Conservation (phyloP, 2,329 filamentous ascomycete genomes). For the Arthrinium puccinioides region DNA sequence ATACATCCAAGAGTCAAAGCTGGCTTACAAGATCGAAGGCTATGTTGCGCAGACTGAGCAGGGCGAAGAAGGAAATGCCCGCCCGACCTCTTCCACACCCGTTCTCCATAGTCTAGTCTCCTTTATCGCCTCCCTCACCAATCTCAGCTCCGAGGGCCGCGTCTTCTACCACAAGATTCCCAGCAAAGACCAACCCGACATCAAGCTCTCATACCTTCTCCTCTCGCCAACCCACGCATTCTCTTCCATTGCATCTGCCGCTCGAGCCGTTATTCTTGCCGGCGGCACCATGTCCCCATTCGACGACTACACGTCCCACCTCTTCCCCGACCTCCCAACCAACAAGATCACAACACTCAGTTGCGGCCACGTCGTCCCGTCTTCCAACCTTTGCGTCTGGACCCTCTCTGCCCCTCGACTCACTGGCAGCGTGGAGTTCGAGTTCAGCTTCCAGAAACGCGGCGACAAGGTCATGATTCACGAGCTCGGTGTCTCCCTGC, state of each 20-base stretch:
- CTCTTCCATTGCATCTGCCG: slow-evolving; percentile 75
- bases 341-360: slow-evolving; percentile 71
- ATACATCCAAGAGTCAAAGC: slow-evolving; percentile 85
- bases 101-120: slow-evolving; percentile 49
- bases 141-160: slow-evolving; percentile 66
- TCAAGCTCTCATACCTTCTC: slow-evolving; percentile 74
- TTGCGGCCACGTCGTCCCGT: slow-evolving; percentile 89
- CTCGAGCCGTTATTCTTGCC: slow-evolving; percentile 80
- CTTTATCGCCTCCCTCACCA: slow-evolving; percentile 76
- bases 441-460: slow-evolving; percentile 82
- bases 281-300: slow-evolving; percentile 98
- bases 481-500: slow-evolving; percentile 66
- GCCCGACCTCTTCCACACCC: slow-evolving; percentile 35
- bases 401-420: slow-evolving; percentile 48
- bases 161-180: slow-evolving; percentile 53
- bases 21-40: slow-evolving; percentile 90
- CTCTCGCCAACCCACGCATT: slow-evolving; percentile 91
- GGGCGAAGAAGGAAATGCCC: slow-evolving; percentile 25
- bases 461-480: slow-evolving; percentile 61
- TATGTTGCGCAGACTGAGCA: slow-evolving; percentile 63
- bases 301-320: slow-evolving; percentile 76
- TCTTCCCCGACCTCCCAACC: slow-evolving; percentile 68
- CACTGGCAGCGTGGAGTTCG: slow-evolving; percentile 46
- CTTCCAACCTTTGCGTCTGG: slow-evolving; percentile 72
- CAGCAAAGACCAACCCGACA: slow-evolving; percentile 29